Percentiles rank a stretch among this genome's conserved stretches.
phyloP scores from a whole-genome alignment of 73 alveolate genomes.

The Durusdinium trenchii region DNA sequence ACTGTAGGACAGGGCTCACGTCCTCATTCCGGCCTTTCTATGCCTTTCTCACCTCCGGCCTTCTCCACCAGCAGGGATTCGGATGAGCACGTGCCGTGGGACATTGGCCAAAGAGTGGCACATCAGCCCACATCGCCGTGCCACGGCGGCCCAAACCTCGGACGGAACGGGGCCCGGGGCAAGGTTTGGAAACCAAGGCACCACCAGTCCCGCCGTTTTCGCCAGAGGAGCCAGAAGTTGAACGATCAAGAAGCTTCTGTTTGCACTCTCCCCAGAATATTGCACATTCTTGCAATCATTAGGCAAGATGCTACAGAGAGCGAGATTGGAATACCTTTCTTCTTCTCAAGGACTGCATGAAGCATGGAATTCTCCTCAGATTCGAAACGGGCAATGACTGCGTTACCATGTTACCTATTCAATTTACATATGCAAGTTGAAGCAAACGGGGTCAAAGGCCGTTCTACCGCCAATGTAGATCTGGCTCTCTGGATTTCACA shows the following conservation, averaged over 20 bases:
- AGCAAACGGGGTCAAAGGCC: too few relatives aligned
- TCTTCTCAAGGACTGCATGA: slow-evolving; percentile 60
- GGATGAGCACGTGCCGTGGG: slow-evolving; percentile 89
- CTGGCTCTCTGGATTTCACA: too few relatives aligned
- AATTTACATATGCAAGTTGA: too few relatives aligned
- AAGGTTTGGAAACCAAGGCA: background rate
- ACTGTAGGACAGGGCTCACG: background rate
- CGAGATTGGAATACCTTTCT: slow-evolving; percentile 87
- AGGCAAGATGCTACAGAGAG: slow-evolving; percentile 39
- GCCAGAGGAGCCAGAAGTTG: too few relatives aligned
- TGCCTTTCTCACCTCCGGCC: background rate
- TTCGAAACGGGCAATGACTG: too few relatives aligned
- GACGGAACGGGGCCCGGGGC: background rate
- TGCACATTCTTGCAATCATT: background rate
- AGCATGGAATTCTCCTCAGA: slow-evolving; percentile 89
- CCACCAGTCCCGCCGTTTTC: background rate
- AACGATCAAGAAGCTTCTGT: too few relatives aligned
- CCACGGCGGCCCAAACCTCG: slow-evolving; percentile 94
- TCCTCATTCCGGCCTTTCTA: background rate
- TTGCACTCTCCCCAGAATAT: too few relatives aligned
- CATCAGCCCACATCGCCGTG: slow-evolving; percentile 69
- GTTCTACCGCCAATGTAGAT: too few relatives aligned
- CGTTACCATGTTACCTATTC: too few relatives aligned
- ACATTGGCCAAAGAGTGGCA: slow-evolving; percentile 85
- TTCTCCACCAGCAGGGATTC: slow-evolving; percentile 46